A percentile compares a stretch with the other conserved stretches of the same genome.
Evolutionary conservation across 306 rosid genomes (phyloP).

Genomic region (Trichosanthes cucumerina): DNA sequence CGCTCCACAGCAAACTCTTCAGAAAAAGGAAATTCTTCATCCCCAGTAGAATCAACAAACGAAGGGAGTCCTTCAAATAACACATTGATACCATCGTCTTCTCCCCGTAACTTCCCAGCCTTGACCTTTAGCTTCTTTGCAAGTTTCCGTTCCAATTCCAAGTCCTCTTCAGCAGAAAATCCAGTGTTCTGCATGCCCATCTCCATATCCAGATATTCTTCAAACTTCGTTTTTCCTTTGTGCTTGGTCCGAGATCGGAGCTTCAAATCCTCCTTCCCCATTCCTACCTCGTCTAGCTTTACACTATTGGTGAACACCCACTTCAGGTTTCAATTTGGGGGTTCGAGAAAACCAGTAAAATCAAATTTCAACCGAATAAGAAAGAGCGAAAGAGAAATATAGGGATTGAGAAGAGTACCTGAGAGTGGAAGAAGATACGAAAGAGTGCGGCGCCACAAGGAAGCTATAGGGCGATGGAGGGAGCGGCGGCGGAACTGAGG

Average conservation of each 20-base stretch:
- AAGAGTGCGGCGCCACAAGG: not conserved
- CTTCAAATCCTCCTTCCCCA: slow-evolving; percentile 16
- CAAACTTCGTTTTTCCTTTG: slow-evolving; percentile 28
- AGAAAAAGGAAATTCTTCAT: slow-evolving; percentile 14
- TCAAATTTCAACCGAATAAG: not conserved
- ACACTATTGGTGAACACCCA: not conserved
- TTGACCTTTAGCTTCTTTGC: slow-evolving; percentile 82
- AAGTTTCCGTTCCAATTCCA: slow-evolving; percentile 71
- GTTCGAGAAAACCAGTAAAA: not conserved
- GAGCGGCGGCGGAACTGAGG: not conserved
- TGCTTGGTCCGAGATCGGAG: slow-evolving; percentile 18
- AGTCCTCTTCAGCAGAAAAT: slow-evolving; percentile 37
- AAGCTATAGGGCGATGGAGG: not conserved
- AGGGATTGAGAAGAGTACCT: not conserved
- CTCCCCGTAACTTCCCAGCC: slow-evolving; percentile 59
- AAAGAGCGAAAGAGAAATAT: not conserved
- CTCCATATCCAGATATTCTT: slow-evolving; percentile 29
- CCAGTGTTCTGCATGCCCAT: slow-evolving; percentile 19
- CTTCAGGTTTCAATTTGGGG: not conserved
- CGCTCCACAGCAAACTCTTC: slow-evolving; percentile 23
- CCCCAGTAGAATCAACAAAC: slow-evolving; percentile 26
- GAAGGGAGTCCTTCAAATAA: slow-evolving; percentile 46
- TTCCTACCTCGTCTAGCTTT: not conserved
- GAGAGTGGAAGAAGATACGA: not conserved
- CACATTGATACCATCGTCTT: slow-evolving; percentile 53